Evolutionary conservation across 2,329 filamentous ascomycete species (phyloP).

Genomic region (Furcasterigmium sp.): DNA sequence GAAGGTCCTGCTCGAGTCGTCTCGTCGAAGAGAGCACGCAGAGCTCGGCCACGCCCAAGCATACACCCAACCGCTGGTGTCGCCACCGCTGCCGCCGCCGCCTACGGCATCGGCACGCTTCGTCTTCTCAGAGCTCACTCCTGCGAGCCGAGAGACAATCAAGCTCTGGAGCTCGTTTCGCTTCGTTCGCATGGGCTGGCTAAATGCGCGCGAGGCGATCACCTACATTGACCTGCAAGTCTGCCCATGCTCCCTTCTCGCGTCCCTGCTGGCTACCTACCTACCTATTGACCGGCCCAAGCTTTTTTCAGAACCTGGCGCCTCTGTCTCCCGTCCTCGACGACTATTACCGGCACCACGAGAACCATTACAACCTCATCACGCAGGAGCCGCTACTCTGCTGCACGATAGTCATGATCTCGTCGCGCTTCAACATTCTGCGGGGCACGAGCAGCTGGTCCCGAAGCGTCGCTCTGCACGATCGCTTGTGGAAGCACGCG

Average conservation of each 20-base stretch:
- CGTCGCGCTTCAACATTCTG: conserved; percentile 42
- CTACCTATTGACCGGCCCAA: conserved; percentile 9
- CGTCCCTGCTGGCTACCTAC: no score
- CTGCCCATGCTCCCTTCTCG: no score
- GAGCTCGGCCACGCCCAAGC: no score
- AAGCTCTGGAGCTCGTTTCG: conserved; percentile 19
- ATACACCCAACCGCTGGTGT: no score
- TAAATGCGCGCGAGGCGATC: conserved; percentile 47
- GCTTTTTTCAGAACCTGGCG: conserved; percentile 45
- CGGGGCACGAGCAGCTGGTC: conserved; percentile 36
- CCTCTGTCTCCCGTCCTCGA: conserved; percentile 44
- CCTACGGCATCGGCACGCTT: no score
- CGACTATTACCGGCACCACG: conserved; percentile 42
- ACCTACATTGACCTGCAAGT: conserved; percentile 43
- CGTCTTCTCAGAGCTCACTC: no score
- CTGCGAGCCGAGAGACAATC: background rate
- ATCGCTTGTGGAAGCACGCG: conserved; percentile 48
- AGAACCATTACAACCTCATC: conserved; percentile 40
- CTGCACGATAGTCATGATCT: conserved; percentile 48
- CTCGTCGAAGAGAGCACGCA: no score
- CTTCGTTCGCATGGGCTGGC: conserved; percentile 51
- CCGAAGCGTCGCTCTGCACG: conserved; percentile 46
- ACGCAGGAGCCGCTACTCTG: conserved; percentile 46
- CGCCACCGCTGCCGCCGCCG: no score
- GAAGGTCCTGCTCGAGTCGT: no score